Base-by-base conservation (phyloP, 208 protist genomes). In the Crithidia brevicula region DNA sequence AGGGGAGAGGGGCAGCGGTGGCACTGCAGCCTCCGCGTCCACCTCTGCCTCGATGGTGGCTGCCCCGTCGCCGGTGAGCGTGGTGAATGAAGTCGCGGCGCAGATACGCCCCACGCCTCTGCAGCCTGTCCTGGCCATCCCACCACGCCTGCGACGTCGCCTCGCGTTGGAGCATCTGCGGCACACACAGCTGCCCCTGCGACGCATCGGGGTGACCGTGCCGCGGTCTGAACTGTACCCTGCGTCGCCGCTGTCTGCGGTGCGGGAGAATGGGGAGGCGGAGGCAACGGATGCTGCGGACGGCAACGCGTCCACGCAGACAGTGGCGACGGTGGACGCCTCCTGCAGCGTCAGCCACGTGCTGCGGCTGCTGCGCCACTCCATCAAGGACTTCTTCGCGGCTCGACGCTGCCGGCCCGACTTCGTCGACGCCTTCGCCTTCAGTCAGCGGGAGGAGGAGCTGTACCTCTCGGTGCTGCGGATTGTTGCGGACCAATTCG, bases 371-470 rank as follows among this genome's bases (percentile, higher is more conserved):
- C 93, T 96, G 65, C 43, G 42, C 16, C 56, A 43, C 18, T 81
- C 84, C 42, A 75, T 96, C 15, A 62, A 72, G 10, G 38, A 65
- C 11, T 87, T 87, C 56, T 93, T 85, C 43, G 20, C 33, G 3
- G 33, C 40, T 30, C 77, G 89, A 61, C 79, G 88, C 33, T 64
- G 71, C 36, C 60, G 79, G 25, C 42, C 79, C 18, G 84, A 92
- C 68, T 89, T 96, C 60, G 67, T 51, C 4, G 78, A 88, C 51
- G 66, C 87, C 18, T 94, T 96, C 53, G 64, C 80, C 46, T 93
- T 83, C 74, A 79, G 72, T 28, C 30, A 70, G 46, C 64, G 86
- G 25, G 88, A 96, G 52, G 88, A 93, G 67, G 61, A 81, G 38
- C n/a, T 89, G 3, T 94, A 94, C 64, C 51, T 72, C 2, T 60